Percentiles rank a stretch among this genome's conserved stretches.
Evolutionary conservation across 176 grass and related monocot genomes (phyloP).

Genomic region (Cenchrus americanus): DNA sequence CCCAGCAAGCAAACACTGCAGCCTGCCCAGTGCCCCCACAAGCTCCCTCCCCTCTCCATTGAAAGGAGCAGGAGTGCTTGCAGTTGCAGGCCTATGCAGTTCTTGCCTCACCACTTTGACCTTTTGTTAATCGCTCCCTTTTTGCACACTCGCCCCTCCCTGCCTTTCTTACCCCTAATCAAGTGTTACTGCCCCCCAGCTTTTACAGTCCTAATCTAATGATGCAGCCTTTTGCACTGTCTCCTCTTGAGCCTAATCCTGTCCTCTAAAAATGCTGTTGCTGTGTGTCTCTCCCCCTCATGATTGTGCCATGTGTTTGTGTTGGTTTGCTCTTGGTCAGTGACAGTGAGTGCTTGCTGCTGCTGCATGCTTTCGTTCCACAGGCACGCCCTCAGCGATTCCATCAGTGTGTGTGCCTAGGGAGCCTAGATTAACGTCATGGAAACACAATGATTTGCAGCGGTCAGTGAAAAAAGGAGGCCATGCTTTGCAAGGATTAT

Average conservation of each 20-base stretch:
- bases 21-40: constrained; percentile 33
- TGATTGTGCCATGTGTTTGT: constrained; percentile 40
- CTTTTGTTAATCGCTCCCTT: constrained; percentile 12
- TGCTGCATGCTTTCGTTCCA: constrained; percentile 13
- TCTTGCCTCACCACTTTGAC: constrained; percentile 43
- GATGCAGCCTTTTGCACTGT: constrained; percentile 20
- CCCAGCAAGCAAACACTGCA: constrained; percentile 61
- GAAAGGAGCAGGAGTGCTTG: constrained; percentile 10
- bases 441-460: constrained; percentile 34
- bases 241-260: background rate
- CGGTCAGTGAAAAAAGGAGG: background rate
- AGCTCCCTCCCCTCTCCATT: background rate
- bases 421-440: constrained; percentile 30
- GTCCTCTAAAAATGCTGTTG: background rate
- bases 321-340: background rate
- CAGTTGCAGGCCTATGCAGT: constrained; percentile 33
- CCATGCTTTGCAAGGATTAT: background rate
- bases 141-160: background rate
- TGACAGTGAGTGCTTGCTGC: constrained; percentile 3
- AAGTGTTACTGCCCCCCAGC: constrained; percentile 33
- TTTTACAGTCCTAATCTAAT: constrained; percentile 43
- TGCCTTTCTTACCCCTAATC: constrained; percentile 48
- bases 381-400: background rate
- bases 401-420: constrained; percentile 8
- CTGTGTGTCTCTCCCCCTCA: constrained; percentile 10